Conservation (phyloP, 345 rosid genomes). For the Arabis hirsuta region DNA sequence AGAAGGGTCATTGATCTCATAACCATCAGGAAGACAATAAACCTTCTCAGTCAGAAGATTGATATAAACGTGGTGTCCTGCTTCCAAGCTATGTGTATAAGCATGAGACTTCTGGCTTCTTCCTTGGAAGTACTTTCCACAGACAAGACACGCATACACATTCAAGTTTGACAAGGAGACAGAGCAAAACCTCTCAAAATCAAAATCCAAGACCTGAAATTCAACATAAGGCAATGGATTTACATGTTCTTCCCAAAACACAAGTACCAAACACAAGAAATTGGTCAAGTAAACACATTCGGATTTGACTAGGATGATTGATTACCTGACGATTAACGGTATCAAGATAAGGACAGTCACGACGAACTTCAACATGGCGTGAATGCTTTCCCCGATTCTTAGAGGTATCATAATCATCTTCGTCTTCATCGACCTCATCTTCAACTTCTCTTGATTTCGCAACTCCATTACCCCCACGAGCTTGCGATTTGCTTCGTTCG, state of each 20-base stretch:
- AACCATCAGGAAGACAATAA: constrained; percentile 97
- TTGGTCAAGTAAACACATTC: not conserved
- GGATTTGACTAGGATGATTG: not conserved
- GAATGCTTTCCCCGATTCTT: constrained; percentile 46
- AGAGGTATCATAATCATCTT: constrained; percentile 43
- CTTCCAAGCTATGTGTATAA: constrained; percentile 96
- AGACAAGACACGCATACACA: constrained; percentile 95
- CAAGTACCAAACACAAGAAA: not conserved
- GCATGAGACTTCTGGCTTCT: constrained; percentile 96
- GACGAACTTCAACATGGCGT: constrained; percentile 73
- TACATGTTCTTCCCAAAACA: too few relatives aligned
- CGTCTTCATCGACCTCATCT: constrained; percentile 46
- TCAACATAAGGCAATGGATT: not conserved
- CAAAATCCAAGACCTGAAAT: constrained; percentile 90
- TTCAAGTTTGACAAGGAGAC: constrained; percentile 85
- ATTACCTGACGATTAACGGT: constrained; percentile 98
- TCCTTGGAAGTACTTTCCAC: constrained; percentile 97
- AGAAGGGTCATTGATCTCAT: constrained; percentile 93
- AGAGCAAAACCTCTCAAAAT: constrained; percentile 95
- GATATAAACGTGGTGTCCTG: constrained; percentile 95
- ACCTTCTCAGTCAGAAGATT: constrained; percentile 91
- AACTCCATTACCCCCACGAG: constrained; percentile 22
- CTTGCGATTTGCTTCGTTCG: constrained; percentile 34
- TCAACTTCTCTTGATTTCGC: not conserved
- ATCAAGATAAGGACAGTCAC: constrained; percentile 97